Evolutionary conservation across 1,284 basidiomycete species (phyloP), one percentile per base, ranked within the genome.

Genomic region (Microbotryum lychnidis-dioicae): DNA sequence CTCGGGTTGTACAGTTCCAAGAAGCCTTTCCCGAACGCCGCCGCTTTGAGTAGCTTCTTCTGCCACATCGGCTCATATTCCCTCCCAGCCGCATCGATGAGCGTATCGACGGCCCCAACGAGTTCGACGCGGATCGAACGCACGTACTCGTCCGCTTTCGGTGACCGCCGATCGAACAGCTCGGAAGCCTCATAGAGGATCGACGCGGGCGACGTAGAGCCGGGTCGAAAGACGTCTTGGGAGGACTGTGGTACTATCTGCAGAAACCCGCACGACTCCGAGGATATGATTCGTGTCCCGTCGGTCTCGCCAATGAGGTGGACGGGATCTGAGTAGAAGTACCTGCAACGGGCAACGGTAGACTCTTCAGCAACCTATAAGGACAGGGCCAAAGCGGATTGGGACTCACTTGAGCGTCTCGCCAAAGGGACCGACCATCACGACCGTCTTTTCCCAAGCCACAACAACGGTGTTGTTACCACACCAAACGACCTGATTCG

Each of bases 11-110:
- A 89, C 33, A 91, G 79, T 73, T 97, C 94, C 65, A 98, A 77
- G 74, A 93, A 99, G 1, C 89, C 87, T 63, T 92, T 84, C 1
- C 96, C 96, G 70, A 96, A 97, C 71, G 91, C 90, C 0, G 94
- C 94, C 16, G 93, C 91, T 89, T 83, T 89, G 21, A 98, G 80
- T 46, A 98, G 79, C 54, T 83, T 82, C 60, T 86, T 84, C 74
- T 98, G 94, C 89, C 90, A 94, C 60, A 82, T 79, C 0, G 86
- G 84, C 60, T 94, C 90, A 84, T 89, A 91, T 76, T 97, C 93
- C 58, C 86, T 82, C 2, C 89, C 90, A 1, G 96, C 94, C 31
- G 94, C 94, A 64, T 93, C 89, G 31, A 97, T 86, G 69, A 92
- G 93, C 50, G 89, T 86, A 72, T 97, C 87, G 7, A 97, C 91